Evolutionary conservation across 176 grass and related monocot species (phyloP).

Genomic region (Ensete ventricosum): DNA sequence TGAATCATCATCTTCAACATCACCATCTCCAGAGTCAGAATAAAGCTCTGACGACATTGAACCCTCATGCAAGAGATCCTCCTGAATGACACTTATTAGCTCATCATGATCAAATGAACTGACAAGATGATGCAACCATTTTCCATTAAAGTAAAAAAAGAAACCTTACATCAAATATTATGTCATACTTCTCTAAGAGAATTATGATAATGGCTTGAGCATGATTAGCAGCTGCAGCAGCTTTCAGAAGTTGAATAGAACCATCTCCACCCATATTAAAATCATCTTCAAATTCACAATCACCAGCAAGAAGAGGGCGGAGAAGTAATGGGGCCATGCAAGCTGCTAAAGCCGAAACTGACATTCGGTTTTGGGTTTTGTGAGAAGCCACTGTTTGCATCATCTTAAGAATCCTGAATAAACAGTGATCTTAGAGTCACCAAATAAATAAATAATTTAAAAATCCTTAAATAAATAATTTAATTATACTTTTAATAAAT

Average conservation of each 20-base stretch:
- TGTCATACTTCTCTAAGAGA: conserved; percentile 87
- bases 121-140: conserved; percentile 2
- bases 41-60: conserved; percentile 76
- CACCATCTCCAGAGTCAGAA: conserved; percentile 65
- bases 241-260: conserved; percentile 90
- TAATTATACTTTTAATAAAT: too few species aligned
- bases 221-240: conserved; percentile 92
- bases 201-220: conserved; percentile 93
- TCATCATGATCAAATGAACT: conserved; percentile 15
- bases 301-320: conserved; percentile 78
- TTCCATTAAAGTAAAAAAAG: conserved; percentile 8
- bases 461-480: too few species aligned
- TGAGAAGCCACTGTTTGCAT: conserved; percentile 69
- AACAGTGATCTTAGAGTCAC: conserved; percentile 12
- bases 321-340: conserved; percentile 98
- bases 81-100: conserved; percentile 38
- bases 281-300: conserved; percentile 77
- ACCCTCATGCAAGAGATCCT: conserved; percentile 57
- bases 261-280: conserved; percentile 77
- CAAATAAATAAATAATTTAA: too few species aligned
- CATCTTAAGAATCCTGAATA: conserved; percentile 94
- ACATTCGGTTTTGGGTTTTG: conserved; percentile 90
- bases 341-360: conserved; percentile 83
- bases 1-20: conserved; percentile 71
- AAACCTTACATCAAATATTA: conserved; percentile 78